A percentile compares a stretch with the other conserved stretches of the same genome.
Conservation (phyloP, 2,329 filamentous ascomycete genomes). For the Setomelanomma holmii region DNA sequence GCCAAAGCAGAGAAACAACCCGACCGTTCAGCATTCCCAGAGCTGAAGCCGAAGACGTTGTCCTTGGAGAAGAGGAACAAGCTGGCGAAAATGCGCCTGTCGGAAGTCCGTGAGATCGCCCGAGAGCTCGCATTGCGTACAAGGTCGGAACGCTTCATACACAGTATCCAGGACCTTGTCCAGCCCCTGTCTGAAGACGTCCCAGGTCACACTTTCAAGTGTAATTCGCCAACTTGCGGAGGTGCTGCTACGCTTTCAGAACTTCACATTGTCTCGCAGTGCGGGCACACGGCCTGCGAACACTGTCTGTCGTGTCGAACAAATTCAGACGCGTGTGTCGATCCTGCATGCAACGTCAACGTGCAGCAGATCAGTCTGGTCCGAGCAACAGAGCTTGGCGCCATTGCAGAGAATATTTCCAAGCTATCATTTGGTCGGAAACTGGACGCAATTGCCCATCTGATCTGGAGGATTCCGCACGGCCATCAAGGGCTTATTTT, state of each 20-base stretch:
- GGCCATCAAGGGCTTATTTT: slow-evolving; percentile 41
- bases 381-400: slow-evolving; percentile 26
- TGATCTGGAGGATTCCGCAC: slow-evolving; percentile 52
- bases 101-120: slow-evolving; percentile 23
- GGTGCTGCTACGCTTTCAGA: slow-evolving; percentile 5
- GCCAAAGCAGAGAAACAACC: slow-evolving; percentile 12
- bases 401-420: slow-evolving; percentile 18
- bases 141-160: slow-evolving; percentile 34
- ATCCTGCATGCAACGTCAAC: slow-evolving; percentile 23
- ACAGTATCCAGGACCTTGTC: slow-evolving; percentile 17
- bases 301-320: slow-evolving; percentile 28
- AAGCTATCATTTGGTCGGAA: slow-evolving; percentile 40
- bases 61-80: slow-evolving; percentile 6
- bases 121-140: slow-evolving; percentile 25
- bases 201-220: slow-evolving; percentile 3
- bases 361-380: slow-evolving; percentile 28
- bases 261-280: slow-evolving; percentile 30
- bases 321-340: slow-evolving; percentile 31
- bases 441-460: slow-evolving; percentile 23
- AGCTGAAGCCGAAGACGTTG: slow-evolving; percentile 7
- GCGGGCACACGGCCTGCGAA: slow-evolving; percentile 37
- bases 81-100: slow-evolving; percentile 25
- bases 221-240: slow-evolving; percentile 26
- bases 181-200: slow-evolving; percentile 3
- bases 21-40: slow-evolving; percentile 2